Evolutionary conservation across 345 rosid species (phyloP), one percentile per base, ranked within the genome.

Genomic region (Gossypium anomalum): DNA sequence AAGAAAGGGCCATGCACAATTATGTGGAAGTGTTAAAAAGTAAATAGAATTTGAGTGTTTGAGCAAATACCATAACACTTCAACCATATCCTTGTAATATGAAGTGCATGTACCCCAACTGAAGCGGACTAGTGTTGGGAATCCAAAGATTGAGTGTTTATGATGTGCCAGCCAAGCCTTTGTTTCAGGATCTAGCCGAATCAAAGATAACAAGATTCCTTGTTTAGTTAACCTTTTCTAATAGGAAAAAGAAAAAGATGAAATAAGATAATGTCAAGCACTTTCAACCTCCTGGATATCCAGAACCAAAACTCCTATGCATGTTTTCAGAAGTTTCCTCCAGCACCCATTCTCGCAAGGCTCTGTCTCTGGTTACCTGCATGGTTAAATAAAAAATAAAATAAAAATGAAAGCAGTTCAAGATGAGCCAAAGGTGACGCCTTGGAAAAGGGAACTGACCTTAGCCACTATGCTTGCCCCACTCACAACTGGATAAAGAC

Each of bases 391-490:
- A 23, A 49, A 81, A 64, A 34, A 23, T 19, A 16, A 64, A 41
- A 11, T 34, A 27, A 10, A 51, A 49, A 48, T 70, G 38, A 49
- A 6, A 57, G 22, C 16, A 27, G 43, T 10, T 51, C 13, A 17
- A 10, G 9, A 27, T 51, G 45, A 27, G 59, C 23, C 14, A 22
- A 61, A 60, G 66, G 41, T 19, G 13, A 62, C 9, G 3, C n/a
- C 15, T 29, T 27, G 47, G 43, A 41, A 62, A 45, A 44, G 66
- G 48, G 15, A 77, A 68, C 38, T 51, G 43, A 69, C 99, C 97
- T 95, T 95, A n/a, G 98, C 99, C 16, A 88, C 97, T 81, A 95
- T 95, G 81, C 97, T 91, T 53, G 99, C 99, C 70, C 98, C 97
- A 77, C 98, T 93, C 43, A 93, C 99, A 66, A 93, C 88, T 52